Conservation (phyloP, 2,329 filamentous ascomycete species). For the Didymella keratinophila region DNA sequence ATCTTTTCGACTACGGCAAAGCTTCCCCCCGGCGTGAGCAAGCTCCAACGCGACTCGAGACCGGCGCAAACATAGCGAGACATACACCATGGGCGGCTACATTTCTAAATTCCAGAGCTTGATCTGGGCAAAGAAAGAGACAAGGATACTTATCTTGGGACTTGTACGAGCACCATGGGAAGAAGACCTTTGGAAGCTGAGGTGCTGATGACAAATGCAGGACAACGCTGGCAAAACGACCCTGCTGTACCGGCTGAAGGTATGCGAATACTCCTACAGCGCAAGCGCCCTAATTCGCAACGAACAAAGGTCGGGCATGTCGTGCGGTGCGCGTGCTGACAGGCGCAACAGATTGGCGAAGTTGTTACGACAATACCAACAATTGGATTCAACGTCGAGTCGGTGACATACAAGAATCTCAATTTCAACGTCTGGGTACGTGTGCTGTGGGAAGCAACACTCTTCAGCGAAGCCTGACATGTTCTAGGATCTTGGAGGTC, state of each 20-base stretch:
- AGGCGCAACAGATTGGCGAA: constrained; percentile 80
- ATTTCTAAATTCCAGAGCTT: constrained; percentile 42
- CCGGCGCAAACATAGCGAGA: constrained; percentile 20
- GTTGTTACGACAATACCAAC: constrained; percentile 99
- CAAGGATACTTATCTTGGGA: constrained; percentile 91
- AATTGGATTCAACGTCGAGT: constrained; percentile 99
- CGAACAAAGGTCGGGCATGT: neutral
- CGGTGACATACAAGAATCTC: constrained; percentile 96
- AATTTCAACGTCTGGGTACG: constrained; percentile 98
- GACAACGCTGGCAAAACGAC: constrained; percentile 99
- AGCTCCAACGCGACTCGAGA: constrained; percentile 25
- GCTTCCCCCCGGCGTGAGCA: constrained; percentile 15
- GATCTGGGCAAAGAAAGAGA: constrained; percentile 92
- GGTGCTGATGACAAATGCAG: constrained; percentile 58
- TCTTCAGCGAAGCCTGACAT: neutral
- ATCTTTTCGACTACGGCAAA: neutral
- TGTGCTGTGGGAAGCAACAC: neutral
- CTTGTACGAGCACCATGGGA: constrained; percentile 68
- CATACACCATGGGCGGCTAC: constrained; percentile 44
- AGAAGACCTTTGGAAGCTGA: neutral
- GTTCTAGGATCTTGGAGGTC: constrained; percentile 83
- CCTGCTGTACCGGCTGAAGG: constrained; percentile 93
- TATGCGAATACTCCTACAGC: constrained; percentile 48
- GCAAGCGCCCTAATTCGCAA: neutral
- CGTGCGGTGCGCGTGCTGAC: neutral